Evolutionary conservation across 371 early-diverging fungal genomes (phyloP).

Genomic region (Apophysomyces ossiformis): DNA sequence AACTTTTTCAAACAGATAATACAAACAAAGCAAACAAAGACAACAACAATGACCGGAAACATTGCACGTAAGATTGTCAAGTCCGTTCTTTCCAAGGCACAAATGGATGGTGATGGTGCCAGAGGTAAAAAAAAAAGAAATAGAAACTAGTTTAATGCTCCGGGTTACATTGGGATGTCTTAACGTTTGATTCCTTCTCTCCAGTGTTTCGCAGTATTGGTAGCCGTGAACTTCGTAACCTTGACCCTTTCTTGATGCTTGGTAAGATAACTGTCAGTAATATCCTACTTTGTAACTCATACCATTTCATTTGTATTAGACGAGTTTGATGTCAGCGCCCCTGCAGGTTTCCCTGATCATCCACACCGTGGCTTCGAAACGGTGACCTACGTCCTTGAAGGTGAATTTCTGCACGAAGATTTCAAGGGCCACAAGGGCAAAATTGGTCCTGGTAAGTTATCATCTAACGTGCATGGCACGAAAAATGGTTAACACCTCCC

Average conservation of each 20-base stretch:
- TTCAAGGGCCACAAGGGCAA: conserved; percentile 78
- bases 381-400: conserved; percentile 78
- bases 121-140: conserved; percentile 20
- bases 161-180: not conserved
- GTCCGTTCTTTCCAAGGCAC: conserved; percentile 36
- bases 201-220: conserved; percentile 81
- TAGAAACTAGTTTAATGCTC: too few relatives aligned
- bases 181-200: not conserved
- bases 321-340: conserved; percentile 66
- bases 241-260: conserved; percentile 86
- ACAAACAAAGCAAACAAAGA: not conserved
- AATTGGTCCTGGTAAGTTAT: conserved; percentile 73
- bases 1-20: not conserved
- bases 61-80: conserved; percentile 32
- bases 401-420: conserved; percentile 81
- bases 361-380: conserved; percentile 84
- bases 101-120: conserved; percentile 61
- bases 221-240: conserved; percentile 60
- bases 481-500: not conserved
- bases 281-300: not conserved
- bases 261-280: not conserved
- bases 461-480: conserved; percentile 17
- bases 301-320: conserved; percentile 33
- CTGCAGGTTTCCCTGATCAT: conserved; percentile 66
- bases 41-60: conserved; percentile 1